A percentile compares a stretch with the other conserved stretches of the same genome.
Conservation (phyloP, 163 green algal genomes). For the Volvox carteri region DNA sequence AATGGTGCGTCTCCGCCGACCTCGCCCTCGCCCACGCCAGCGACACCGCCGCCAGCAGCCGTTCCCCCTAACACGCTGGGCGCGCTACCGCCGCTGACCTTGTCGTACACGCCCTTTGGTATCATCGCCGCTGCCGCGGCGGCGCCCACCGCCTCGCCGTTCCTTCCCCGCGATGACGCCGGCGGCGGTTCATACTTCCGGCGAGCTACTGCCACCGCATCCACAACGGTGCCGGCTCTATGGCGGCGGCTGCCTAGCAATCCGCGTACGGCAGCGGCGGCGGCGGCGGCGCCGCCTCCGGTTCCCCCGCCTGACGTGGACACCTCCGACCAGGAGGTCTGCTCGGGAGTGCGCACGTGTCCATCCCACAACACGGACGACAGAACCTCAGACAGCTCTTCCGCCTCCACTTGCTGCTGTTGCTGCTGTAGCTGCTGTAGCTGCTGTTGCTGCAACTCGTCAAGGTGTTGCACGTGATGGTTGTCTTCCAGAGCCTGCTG, state of each 20-base stretch:
- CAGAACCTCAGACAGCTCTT: neutral
- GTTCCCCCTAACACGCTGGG: too few relatives aligned
- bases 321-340: neutral
- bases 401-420: neutral
- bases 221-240: neutral
- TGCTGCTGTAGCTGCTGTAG: slow-evolving; percentile 40
- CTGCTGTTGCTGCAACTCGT: neutral
- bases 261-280: neutral
- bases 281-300: slow-evolving; percentile 7
- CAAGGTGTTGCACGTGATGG: neutral
- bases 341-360: neutral
- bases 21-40: too few relatives aligned
- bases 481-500: too few relatives aligned
- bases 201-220: neutral
- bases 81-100: too few relatives aligned
- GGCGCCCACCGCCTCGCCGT: too few relatives aligned
- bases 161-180: too few relatives aligned
- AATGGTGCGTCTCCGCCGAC: too few relatives aligned
- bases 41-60: too few relatives aligned
- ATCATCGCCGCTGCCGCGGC: too few relatives aligned
- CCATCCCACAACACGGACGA: neutral
- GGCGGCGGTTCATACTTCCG: neutral
- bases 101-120: too few relatives aligned
- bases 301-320: slow-evolving; percentile 16
- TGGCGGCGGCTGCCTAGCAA: neutral